Evolutionary conservation across 2,329 filamentous ascomycete species (phyloP).

Genomic region (Alternaria triticina): DNA sequence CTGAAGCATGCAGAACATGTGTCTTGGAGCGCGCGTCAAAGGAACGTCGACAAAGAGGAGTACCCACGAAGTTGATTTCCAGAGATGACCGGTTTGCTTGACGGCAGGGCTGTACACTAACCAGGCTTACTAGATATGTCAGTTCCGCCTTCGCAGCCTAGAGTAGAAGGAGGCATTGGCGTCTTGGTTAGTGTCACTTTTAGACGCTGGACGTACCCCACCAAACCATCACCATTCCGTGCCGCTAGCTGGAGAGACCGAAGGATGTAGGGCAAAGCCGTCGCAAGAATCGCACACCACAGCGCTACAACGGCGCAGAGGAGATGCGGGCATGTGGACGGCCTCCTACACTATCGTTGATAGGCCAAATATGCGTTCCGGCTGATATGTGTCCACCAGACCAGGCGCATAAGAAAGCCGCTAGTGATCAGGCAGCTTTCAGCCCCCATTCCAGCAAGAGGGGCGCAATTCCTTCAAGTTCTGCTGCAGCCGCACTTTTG

Average conservation of each 20-base stretch:
- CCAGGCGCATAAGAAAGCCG: conserved; percentile 18
- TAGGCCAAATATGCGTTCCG: not conserved
- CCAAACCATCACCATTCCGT: conserved; percentile 6
- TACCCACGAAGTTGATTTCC: conserved; percentile 7
- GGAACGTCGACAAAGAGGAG: not conserved
- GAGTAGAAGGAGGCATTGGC: conserved; percentile 6
- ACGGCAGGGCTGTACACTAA: not conserved
- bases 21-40: conserved; percentile 8
- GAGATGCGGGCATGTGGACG: conserved; percentile 12
- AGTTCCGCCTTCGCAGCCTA: conserved; percentile 2
- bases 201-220: conserved; percentile 9
- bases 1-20: conserved; percentile 4
- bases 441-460: conserved; percentile 26
- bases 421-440: conserved; percentile 9
- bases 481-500: conserved; percentile 22
- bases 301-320: conserved; percentile 1
- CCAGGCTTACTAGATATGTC: not conserved
- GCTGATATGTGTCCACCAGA: conserved; percentile 28
- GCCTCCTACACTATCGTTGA: conserved; percentile 10
- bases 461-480: conserved; percentile 28
- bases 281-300: conserved; percentile 7
- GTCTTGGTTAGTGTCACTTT: conserved; percentile 7
- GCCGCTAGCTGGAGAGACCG: not conserved
- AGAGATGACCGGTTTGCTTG: not conserved
- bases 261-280: conserved; percentile 1